Base-by-base conservation (phyloP, 176 grass and related monocot genomes). In the Zoysia pacifica region DNA sequence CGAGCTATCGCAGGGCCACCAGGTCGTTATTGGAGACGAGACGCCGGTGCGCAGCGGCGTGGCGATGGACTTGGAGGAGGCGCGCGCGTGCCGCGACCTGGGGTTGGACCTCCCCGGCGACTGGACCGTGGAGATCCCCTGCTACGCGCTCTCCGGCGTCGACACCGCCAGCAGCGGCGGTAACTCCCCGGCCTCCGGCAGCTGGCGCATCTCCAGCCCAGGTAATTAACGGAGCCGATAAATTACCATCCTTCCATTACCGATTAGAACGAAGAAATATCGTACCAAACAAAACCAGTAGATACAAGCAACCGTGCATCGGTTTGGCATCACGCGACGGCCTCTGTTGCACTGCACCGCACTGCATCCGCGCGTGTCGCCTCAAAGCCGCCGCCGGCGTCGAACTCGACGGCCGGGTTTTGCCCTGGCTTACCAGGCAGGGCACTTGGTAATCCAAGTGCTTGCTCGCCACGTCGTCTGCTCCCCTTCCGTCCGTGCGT, bases 31-130 rank as follows among this genome's bases (percentile, higher is more conserved):
- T 28, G 28, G 28, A 28, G 28, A 28, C 28, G 28, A 28, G 28
- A 28, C 28, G 28, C 28, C 28, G 28, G 28, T 28, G 5, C 43
- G 48, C 1, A 67, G 38, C 36, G 71, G 28, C 28, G 28, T 28
- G 28, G 28, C 86, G 36, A 89, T 94, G 89, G 92, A 94, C 74
- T 58, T 89, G 86, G 89, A 89, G 65, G 92, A 94, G 84, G 47
- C 82, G 73, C 81, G 81, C 56, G 92, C 92, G 73, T 94, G 83
- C 84, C 73, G 79, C 18, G 92, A 94, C 83, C 89, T 94, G 5
- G 92, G 92, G 1, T 46, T 94, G 2, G 89, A 55, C 54, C 84
- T 94, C 48, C 92, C 92, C 28, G 41, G 62, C 42, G 86, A 91
- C 70, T 91, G 89, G 89, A 91, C 86, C 2, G 82, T 86, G 42